phyloP scores from a whole-genome alignment of 352 stramenopile genomes.

The Pythium aristosporum region DNA sequence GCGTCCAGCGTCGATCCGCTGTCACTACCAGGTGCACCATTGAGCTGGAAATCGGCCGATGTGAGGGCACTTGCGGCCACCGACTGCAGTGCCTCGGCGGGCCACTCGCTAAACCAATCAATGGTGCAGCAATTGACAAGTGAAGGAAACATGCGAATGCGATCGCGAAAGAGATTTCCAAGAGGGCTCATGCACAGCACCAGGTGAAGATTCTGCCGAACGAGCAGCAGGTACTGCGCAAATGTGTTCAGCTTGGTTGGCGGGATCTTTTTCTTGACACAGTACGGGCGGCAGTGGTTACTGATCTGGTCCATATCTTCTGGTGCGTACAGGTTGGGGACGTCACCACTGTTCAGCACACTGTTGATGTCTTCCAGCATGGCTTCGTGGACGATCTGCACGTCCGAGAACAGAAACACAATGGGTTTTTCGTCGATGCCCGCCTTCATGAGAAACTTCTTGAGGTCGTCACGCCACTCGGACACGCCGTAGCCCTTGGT shows the following conservation, averaged over 20 bases:
- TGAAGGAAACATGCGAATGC: conserved; percentile 90
- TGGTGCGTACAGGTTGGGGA: conserved; percentile 92
- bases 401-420: conserved; percentile 95
- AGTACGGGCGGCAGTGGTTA: conserved; percentile 88
- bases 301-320: conserved; percentile 94
- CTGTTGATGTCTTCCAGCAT: conserved; percentile 97
- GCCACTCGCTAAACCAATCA: conserved; percentile 90
- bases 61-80: conserved; percentile 68
- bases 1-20: conserved; percentile 38
- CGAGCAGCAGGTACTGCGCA: conserved; percentile 91
- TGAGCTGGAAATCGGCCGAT: conserved; percentile 66
- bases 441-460: conserved; percentile 90
- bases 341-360: conserved; percentile 93
- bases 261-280: conserved; percentile 87
- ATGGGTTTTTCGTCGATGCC: conserved; percentile 92
- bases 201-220: conserved; percentile 91
- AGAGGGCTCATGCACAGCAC: conserved; percentile 93
- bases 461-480: conserved; percentile 94
- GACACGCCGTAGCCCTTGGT: conserved; percentile 92
- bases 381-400: conserved; percentile 93
- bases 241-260: conserved; percentile 95
- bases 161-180: conserved; percentile 88
- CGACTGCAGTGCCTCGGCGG: conserved; percentile 75
- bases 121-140: conserved; percentile 90
- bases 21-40: conserved; percentile 25